A percentile compares a stretch with the other conserved stretches of the same genome.
Evolutionary conservation across 768 basidiomycete species (phyloP).

Genomic region (Auricularia cornea): DNA sequence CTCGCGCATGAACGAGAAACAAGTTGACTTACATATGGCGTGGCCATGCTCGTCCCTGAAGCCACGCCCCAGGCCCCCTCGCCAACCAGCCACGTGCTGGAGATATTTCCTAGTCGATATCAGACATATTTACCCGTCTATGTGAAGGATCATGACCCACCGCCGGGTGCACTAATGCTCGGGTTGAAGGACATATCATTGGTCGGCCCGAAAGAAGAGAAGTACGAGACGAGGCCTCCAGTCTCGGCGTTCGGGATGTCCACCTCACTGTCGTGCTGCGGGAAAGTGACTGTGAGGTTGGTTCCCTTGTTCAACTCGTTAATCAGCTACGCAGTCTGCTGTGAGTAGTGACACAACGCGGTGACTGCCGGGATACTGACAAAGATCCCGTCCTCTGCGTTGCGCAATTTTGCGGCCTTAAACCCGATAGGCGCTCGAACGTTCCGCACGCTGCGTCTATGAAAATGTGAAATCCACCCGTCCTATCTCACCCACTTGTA

Average conservation of each 20-base stretch:
- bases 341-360: no score
- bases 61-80: no score
- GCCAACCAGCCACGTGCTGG: background rate
- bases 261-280: background rate
- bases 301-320: background rate
- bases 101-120: background rate
- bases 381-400: no score
- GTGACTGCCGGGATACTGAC: no score
- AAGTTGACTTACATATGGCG: no score
- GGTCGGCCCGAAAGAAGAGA: background rate
- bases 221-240: background rate
- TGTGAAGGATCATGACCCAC: background rate
- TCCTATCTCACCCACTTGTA: no score
- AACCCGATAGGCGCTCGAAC: no score
- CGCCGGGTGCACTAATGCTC: background rate
- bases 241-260: background rate
- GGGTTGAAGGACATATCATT: background rate
- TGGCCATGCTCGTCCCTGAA: no score
- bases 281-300: background rate
- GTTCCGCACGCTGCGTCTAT: no score
- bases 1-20: no score
- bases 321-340: background rate
- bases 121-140: background rate
- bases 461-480: no score
- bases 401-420: no score